phyloP scores from a whole-genome alignment of 805 yeast species.

The Wickerhamomyces canadensis region DNA sequence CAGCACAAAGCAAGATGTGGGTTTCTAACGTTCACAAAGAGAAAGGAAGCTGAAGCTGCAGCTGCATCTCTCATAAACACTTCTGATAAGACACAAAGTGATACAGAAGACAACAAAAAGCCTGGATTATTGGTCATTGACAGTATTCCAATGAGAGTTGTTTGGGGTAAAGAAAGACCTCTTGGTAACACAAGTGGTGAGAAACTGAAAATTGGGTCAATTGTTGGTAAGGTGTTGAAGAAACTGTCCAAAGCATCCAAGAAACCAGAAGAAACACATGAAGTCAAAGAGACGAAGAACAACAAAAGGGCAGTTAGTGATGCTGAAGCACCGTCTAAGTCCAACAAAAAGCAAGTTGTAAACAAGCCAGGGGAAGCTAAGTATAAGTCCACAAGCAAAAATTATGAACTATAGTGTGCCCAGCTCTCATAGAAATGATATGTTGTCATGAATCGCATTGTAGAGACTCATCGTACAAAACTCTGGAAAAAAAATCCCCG shows the following conservation, averaged over 20 bases:
- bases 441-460: too few species aligned
- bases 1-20: conserved; percentile 62
- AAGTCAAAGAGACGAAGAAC: neutral
- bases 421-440: too few species aligned
- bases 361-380: neutral
- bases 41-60: conserved; percentile 43
- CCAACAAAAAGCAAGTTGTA: neutral
- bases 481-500: too few species aligned
- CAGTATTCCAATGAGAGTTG: conserved; percentile 42
- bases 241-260: conserved; percentile 26
- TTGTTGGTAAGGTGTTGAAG: conserved; percentile 48
- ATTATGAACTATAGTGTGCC: conserved; percentile 7
- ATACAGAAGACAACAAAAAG: conserved; percentile 6
- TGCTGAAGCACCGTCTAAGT: too few species aligned
- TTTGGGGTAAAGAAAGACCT: conserved; percentile 47
- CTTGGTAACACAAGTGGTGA: conserved; percentile 40
- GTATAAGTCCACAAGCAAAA: conserved; percentile 5
- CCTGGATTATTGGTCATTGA: conserved; percentile 33
- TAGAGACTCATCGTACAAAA: too few species aligned
- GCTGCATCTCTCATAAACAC: conserved; percentile 24
- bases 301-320: neutral
- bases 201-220: conserved; percentile 39
- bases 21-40: conserved; percentile 45
- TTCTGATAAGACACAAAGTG: conserved; percentile 3
- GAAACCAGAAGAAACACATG: neutral